Conservation (phyloP, 345 rosid genomes). For the Rhodamnia argentea region DNA sequence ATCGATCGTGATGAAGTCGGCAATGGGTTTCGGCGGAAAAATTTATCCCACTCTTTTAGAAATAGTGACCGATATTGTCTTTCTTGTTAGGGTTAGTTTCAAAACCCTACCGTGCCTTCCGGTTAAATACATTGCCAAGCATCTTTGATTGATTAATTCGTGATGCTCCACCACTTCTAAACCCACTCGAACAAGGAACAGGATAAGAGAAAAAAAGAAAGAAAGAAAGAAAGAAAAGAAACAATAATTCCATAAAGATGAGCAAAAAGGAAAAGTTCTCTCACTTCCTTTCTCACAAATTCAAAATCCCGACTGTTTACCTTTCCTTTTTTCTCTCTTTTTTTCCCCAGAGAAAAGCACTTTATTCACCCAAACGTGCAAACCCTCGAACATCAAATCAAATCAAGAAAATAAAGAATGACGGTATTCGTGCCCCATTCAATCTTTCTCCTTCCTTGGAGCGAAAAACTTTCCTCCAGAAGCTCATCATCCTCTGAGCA, state of each 20-base stretch:
- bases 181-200: neutral
- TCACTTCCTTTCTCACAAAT: slow-evolving; percentile 7
- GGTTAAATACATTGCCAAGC: neutral
- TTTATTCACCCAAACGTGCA: slow-evolving; percentile 9
- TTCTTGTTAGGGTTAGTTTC: neutral
- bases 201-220: no score
- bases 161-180: neutral
- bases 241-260: slow-evolving; percentile 8
- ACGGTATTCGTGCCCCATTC: neutral
- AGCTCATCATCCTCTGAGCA: neutral
- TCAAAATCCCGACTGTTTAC: slow-evolving; percentile 6
- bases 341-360: slow-evolving; percentile 1
- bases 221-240: no score
- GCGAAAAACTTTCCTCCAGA: neutral
- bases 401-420: neutral
- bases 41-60: neutral
- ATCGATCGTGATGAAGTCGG: neutral
- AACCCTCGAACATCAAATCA: slow-evolving; percentile 3
- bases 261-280: slow-evolving; percentile 18
- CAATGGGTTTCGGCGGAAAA: neutral
- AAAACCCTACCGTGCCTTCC: neutral
- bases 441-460: slow-evolving; percentile 1
- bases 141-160: neutral
- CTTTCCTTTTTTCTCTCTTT: neutral
- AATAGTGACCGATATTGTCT: neutral